These are phyloP conservation scores for Ciborinia camelliae DNA, from an alignment of 2,329 filamentous ascomycete species.

Conservation along the genomic window DNA sequence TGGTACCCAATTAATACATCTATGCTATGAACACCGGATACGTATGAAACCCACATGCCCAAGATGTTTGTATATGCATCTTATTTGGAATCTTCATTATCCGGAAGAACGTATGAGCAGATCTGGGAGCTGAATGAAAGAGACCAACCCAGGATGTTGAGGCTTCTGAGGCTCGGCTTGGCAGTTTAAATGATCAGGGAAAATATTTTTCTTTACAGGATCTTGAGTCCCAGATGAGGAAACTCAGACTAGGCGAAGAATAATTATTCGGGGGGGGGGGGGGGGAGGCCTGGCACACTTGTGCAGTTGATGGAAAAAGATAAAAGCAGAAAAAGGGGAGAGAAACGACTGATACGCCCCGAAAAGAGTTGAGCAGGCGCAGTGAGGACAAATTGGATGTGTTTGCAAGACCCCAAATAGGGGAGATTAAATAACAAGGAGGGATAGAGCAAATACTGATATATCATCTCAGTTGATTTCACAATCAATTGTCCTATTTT, in stretches of 20 bases:
- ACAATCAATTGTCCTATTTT: not conserved
- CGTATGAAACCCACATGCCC: too few relatives aligned
- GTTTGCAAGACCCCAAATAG: not conserved
- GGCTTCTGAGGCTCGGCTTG: not conserved
- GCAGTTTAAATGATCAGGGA: not conserved
- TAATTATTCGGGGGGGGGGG: not conserved
- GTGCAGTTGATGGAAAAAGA: not conserved
- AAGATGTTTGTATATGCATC: not conserved
- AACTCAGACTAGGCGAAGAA: too few relatives aligned
- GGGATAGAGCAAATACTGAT: not conserved
- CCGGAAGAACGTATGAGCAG: not conserved
- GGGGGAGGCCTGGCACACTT: not conserved
- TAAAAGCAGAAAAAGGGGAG: not conserved
- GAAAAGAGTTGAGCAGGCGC: not conserved
- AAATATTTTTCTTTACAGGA: not conserved
- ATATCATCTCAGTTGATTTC: not conserved
- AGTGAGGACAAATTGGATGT: not conserved
- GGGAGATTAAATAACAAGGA: not conserved
- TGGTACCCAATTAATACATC: not conserved
- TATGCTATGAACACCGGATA: not conserved
- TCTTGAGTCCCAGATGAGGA: too few relatives aligned
- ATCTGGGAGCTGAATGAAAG: not conserved
- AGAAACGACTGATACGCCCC: not conserved
- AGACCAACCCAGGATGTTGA: not conserved
- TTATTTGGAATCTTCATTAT: not conserved